phyloP scores from a whole-genome alignment of 164 flowering plant species.

The Protea cynaroides region DNA sequence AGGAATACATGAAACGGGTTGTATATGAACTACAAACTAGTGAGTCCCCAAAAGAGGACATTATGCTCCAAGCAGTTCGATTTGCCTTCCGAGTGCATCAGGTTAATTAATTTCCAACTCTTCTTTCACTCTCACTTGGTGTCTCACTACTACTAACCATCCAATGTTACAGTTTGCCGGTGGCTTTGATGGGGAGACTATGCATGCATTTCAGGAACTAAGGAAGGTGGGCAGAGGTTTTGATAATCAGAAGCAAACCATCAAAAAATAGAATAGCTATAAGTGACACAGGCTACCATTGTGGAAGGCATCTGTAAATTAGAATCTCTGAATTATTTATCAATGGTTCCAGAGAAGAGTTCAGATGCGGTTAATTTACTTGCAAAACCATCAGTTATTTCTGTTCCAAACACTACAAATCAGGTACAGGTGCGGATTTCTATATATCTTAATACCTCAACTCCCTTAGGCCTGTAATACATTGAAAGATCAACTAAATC shows the following conservation, averaged over 20 bases:
- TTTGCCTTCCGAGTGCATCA: conserved; percentile 59
- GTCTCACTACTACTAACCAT: conserved; percentile 1
- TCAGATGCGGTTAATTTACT: background rate
- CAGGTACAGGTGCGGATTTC: no score
- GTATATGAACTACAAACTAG: conserved; percentile 30
- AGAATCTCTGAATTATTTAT: background rate
- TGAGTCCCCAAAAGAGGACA: conserved; percentile 26
- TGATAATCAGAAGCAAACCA: background rate
- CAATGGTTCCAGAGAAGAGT: background rate
- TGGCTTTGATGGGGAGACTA: conserved; percentile 22
- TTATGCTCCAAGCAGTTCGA: conserved; percentile 60
- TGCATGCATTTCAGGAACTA: conserved; percentile 21
- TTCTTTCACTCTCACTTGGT: background rate
- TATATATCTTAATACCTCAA: no score
- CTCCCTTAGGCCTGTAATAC: no score
- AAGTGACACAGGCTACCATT: no score
- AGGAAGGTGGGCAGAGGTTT: conserved; percentile 5
- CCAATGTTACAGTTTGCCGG: conserved; percentile 20
- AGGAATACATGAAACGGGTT: conserved; percentile 53
- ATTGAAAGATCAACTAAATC: no score
- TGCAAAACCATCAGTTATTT: background rate
- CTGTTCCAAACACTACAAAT: no score
- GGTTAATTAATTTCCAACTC: conserved; percentile 5
- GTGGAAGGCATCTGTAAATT: no score
- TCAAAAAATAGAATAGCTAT: no score